Percentiles rank a stretch among this genome's conserved stretches.
phyloP scores from a whole-genome alignment of 768 basidiomycete species.

The Tulasnella sp. region DNA sequence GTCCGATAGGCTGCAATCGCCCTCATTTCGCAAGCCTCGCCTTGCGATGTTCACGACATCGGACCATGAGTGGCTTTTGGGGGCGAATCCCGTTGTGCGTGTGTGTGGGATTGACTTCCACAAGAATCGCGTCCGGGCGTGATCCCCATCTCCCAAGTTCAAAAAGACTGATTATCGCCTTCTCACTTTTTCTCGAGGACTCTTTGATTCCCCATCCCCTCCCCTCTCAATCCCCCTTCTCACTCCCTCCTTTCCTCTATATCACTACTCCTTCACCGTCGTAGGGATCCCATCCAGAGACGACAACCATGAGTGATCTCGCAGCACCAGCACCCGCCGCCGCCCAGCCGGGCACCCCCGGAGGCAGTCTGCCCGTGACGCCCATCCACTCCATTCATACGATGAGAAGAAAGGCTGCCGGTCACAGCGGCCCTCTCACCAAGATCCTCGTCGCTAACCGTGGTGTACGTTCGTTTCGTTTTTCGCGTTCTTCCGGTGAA shows the following conservation, averaged over 20 bases:
- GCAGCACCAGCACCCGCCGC: not conserved
- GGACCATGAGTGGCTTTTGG: not conserved
- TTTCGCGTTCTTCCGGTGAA: slow-evolving; percentile 1
- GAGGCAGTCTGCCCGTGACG: slow-evolving; percentile 51
- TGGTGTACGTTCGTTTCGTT: slow-evolving; percentile 61
- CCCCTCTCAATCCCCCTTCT: not conserved
- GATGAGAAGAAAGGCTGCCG: slow-evolving; percentile 87
- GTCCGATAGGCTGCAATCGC: slow-evolving; percentile 6
- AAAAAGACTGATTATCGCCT: not conserved
- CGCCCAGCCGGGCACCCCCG: slow-evolving; percentile 9
- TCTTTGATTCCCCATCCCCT: not conserved
- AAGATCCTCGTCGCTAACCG: slow-evolving; percentile 93
- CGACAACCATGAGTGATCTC: not conserved
- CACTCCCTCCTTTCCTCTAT: not conserved
- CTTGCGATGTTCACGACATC: not conserved
- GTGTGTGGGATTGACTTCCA: not conserved
- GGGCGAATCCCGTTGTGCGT: not conserved
- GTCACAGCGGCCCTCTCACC: slow-evolving; percentile 86
- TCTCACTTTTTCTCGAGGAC: not conserved
- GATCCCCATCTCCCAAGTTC: not conserved
- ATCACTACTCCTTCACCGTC: not conserved
- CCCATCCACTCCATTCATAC: slow-evolving; percentile 90
- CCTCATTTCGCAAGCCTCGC: not conserved
- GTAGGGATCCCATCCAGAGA: not conserved
- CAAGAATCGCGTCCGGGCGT: not conserved